Percentiles rank a stretch among this genome's conserved stretches.
These are phyloP conservation scores for Phoenix dactylifera DNA, from an alignment of 176 grass and related monocot genomes.

Conservation along the genomic window DNA sequence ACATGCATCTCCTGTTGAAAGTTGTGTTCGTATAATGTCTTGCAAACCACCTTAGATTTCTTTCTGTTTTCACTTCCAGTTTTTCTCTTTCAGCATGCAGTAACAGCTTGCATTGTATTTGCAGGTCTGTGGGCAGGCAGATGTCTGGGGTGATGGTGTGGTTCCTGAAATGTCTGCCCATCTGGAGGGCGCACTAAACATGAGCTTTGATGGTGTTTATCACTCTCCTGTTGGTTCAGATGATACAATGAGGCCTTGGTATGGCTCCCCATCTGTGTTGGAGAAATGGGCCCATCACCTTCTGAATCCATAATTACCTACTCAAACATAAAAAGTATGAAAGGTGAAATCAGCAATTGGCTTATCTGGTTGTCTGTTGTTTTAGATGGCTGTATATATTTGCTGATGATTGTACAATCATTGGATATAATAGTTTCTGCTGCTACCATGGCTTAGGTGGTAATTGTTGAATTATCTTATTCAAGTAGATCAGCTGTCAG, in stretches of 20 bases:
- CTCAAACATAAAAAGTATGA: slow-evolving; percentile 8
- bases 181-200: slow-evolving; percentile 76
- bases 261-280: slow-evolving; percentile 67
- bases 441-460: no score
- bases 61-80: background rate
- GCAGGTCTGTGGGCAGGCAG: slow-evolving; percentile 65
- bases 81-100: background rate
- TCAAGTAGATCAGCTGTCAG: no score
- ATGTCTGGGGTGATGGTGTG: slow-evolving; percentile 86
- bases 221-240: slow-evolving; percentile 88
- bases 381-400: no score
- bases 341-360: background rate
- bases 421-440: no score
- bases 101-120: background rate
- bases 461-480: no score
- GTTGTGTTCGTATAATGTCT: no score
- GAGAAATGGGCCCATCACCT: slow-evolving; percentile 86
- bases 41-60: background rate
- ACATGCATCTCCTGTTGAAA: no score
- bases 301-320: slow-evolving; percentile 18
- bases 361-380: no score
- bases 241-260: slow-evolving; percentile 63
- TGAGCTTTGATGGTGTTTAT: slow-evolving; percentile 81
- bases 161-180: slow-evolving; percentile 84
- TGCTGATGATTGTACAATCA: no score